phyloP scores from a whole-genome alignment of 2,329 filamentous ascomycete species.

The Hypoxylon sp. region DNA sequence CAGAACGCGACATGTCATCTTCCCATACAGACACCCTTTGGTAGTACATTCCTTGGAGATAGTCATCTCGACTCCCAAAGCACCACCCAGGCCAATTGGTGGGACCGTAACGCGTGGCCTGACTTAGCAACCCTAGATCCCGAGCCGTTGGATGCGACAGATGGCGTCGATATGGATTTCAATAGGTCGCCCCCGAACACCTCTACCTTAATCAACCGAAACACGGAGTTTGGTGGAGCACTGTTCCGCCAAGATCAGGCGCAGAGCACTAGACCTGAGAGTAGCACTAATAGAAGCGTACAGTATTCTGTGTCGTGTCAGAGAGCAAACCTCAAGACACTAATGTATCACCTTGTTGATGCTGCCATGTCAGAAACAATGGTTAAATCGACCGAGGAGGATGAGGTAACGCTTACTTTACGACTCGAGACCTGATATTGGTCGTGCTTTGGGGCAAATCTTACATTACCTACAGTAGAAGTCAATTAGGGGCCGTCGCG shows the following conservation, averaged over 20 bases:
- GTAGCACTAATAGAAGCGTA: not conserved
- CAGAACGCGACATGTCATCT: not conserved
- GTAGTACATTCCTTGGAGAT: not conserved
- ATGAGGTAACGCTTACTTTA: slow-evolving; percentile 3
- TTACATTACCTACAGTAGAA: not conserved
- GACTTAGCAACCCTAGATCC: not conserved
- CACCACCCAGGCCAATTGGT: not conserved
- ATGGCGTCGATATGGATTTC: not conserved
- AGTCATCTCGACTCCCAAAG: not conserved
- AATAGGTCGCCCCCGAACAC: not conserved
- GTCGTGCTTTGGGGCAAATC: not conserved
- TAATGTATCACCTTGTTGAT: not conserved
- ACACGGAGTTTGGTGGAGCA: not conserved
- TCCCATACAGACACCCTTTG: not conserved
- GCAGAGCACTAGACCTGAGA: not conserved
- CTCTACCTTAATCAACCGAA: not conserved
- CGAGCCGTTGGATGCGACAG: not conserved
- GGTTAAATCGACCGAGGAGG: not conserved
- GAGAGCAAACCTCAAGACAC: not conserved
- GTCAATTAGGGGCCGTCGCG: not conserved
- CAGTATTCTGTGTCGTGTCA: slow-evolving; percentile 1
- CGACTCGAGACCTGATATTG: not conserved
- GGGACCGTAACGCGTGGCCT: not conserved
- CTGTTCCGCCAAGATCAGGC: not conserved
- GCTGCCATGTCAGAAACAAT: slow-evolving; percentile 1